Evolutionary conservation across 2,329 filamentous ascomycete genomes (phyloP).

Genomic region (Trematosphaeria pertusa): DNA sequence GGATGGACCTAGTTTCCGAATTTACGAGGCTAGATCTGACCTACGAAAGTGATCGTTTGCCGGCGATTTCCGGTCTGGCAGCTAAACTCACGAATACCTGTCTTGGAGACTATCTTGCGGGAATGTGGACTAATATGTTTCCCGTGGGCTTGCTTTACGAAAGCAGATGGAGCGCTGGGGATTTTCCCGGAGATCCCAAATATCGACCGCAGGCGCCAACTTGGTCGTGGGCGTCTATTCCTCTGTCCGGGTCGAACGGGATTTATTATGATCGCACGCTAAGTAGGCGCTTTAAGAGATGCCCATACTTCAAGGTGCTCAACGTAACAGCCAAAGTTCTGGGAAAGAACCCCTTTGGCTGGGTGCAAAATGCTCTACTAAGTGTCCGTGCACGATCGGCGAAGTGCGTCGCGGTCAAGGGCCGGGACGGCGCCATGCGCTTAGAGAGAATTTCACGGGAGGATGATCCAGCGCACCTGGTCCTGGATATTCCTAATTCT

Average conservation of each 20-base stretch:
- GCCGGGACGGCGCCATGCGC: background rate
- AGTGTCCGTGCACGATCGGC: background rate
- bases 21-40: constrained; percentile 6
- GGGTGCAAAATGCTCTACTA: constrained; percentile 3
- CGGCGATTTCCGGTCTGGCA: constrained; percentile 17
- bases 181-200: background rate
- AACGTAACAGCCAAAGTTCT: background rate
- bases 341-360: constrained; percentile 10
- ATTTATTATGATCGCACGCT: constrained; percentile 2
- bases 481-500: too few species aligned
- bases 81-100: background rate
- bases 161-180: background rate
- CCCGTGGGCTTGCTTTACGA: background rate
- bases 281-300: background rate
- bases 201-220: constrained; percentile 1
- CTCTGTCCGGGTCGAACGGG: background rate
- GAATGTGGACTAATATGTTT: constrained; percentile 3
- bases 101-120: constrained; percentile 2
- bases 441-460: background rate
- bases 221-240: constrained; percentile 4
- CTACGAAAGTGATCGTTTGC: constrained; percentile 7
- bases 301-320: background rate
- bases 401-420: background rate
- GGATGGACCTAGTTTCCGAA: background rate
- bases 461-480: too few species aligned